Evolutionary conservation across 2,329 filamentous ascomycete species (phyloP), one percentile per base, ranked within the genome.

Genomic region (Alternaria sp.): DNA sequence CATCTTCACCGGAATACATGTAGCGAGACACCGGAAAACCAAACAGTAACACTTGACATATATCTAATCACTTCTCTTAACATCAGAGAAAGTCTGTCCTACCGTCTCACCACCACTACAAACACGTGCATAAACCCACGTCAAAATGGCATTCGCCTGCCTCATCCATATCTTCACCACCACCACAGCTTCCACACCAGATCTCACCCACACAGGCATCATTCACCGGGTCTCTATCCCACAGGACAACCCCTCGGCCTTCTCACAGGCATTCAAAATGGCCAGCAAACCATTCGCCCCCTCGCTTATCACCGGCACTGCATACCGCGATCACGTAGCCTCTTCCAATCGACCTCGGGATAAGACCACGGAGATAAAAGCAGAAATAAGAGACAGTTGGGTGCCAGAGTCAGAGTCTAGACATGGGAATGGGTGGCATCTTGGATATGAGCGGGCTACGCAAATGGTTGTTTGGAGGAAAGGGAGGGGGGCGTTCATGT

Each of bases 41-140:
- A 33, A 4, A 12, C 26, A 3, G 10, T 21, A 23, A n/a, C 8
- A 23, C 3, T 51, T 2, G 3, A 11, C 18, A 21, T 10, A 33
- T 26, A 30, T 30, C 7, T 2, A 15, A 15, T 37, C 7, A 11
- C 9, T 50, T n/a, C 12, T 30, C n/a, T n/a, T 33, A 2, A 37
- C 5, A 15, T 4, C 11, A 26, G 7, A n/a, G 6, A 23, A 51
- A 23, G 8, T 5, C 6, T 2, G 21, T 1, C 0, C 7, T 21
- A 5, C 9, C 11, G 6, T 14, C 2, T 6, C 5, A n/a, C 6
- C 4, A 3, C 11, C 1, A 23, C 26, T 7, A 9, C 0, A 23
- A 51, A n/a, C 3, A n/a, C 28, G 7, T 20, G 5, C 15, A 37
- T 2, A 21, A 21, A 45, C 20, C 6, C 2, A 7, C 3, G 28